Base-by-base conservation (phyloP, 2,329 filamentous ascomycete species). In the Ceratocystis papillata region DNA sequence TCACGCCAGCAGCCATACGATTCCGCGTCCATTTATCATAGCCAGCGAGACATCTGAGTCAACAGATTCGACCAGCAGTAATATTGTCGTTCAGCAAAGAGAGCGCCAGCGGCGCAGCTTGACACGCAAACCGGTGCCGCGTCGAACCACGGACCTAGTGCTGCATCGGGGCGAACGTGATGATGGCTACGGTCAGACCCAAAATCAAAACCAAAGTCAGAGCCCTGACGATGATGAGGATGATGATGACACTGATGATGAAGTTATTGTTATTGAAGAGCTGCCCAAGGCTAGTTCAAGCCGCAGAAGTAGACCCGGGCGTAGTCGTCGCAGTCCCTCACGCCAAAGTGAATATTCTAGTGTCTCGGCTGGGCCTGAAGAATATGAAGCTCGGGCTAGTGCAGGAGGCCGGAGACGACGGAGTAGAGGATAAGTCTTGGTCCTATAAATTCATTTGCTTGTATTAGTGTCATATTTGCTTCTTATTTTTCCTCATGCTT, bases 1-100 rank as follows among this genome's bases (percentile, higher is more conserved):
- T 20, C 30, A 55, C 59, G 37, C 20, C 10, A 41, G 30, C 41
- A 63, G 59, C 30, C 37, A 28, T 44, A n/a, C 28, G 17, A 53
- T 28, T 8, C 7, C 28, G 48, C 50, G 61, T 25, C 59, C 64
- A 15, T 61, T 62, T 20, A 46, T 60, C 22, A 44, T 63, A 7
- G 41, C 45, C 7, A 60, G 46, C 28, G 63, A 65, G 28, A 41
- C 59, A 15, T 53, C 45, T 1, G 8, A 28, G 8, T 30, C 50
- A 17, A 15, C 55, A 8, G 17, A 28, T 15, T 33, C 55, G 10
- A 63, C 60, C 1, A 63, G 48, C 28, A 65, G 60, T 10, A 60
- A 65, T 8, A 61, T 67, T 44, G 57, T 67, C 30, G 66, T 65
- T 7, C 63, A 67, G 37, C 62, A 67, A 22, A 61, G 22, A 3